These are phyloP conservation scores for Astrothelium macrocarpum DNA, from an alignment of 495 filamentous ascomycete genomes.

Conservation along the genomic window DNA sequence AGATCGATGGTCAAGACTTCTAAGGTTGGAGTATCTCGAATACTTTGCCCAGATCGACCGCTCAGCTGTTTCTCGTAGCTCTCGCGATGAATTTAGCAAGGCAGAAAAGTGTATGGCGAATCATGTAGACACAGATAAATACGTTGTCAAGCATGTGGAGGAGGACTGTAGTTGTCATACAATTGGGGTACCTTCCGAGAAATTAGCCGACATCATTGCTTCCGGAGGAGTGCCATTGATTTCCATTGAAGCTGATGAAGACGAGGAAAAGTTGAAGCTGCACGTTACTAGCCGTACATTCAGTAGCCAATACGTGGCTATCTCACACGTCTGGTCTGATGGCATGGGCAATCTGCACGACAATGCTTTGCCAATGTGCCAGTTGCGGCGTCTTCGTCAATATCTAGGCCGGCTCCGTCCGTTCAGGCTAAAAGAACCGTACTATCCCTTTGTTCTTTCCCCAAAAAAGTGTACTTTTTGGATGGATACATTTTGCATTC, in stretches of 20 bases:
- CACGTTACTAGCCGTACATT: background rate
- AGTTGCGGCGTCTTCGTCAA: background rate
- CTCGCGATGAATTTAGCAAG: background rate
- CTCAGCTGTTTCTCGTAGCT: background rate
- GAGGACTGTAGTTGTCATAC: background rate
- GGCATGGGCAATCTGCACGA: background rate
- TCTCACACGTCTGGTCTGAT: slow-evolving; percentile 8
- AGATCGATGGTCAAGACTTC: background rate
- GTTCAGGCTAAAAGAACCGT: background rate
- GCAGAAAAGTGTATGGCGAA: background rate
- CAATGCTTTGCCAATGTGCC: slow-evolving; percentile 1
- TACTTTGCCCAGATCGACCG: background rate
- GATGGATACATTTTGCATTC: background rate
- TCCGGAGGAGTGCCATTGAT: background rate
- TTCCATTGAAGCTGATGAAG: background rate
- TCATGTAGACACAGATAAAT: background rate
- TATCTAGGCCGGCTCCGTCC: background rate
- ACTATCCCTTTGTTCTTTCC: background rate
- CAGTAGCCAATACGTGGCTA: slow-evolving; percentile 4
- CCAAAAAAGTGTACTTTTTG: background rate
- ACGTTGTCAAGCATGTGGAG: background rate
- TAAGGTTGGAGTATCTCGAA: background rate
- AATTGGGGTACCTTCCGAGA: background rate
- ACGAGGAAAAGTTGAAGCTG: background rate
- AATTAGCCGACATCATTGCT: background rate